Evolutionary conservation across 2,329 filamentous ascomycete genomes (phyloP).

Genomic region (Magnaporthales sp.): DNA sequence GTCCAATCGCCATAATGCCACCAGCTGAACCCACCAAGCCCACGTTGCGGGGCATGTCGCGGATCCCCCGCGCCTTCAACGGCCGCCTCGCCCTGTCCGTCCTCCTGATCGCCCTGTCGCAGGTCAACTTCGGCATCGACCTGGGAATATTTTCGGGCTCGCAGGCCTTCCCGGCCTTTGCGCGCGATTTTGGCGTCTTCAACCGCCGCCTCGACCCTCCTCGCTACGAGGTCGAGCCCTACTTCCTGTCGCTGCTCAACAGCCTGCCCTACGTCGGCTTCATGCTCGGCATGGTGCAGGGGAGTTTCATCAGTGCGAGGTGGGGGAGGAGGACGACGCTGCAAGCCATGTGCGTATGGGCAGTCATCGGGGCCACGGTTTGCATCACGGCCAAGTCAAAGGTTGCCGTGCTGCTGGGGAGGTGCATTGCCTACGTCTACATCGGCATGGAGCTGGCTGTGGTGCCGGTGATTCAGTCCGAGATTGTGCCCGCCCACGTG

Average conservation of each 20-base stretch:
- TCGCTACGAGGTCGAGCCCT: constrained; percentile 15
- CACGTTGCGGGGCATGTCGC: constrained; percentile 7
- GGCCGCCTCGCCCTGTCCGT: constrained; percentile 12
- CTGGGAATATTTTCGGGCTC: constrained; percentile 25
- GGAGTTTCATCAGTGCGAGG: constrained; percentile 18
- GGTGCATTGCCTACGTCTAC: constrained; percentile 27
- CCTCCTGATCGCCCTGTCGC: constrained; percentile 22
- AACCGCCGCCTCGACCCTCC: constrained; percentile 6
- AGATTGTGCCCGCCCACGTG: constrained; percentile 19
- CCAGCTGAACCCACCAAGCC: background rate
- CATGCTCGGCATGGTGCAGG: constrained; percentile 18
- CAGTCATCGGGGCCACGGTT: constrained; percentile 22
- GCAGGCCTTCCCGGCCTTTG: constrained; percentile 28
- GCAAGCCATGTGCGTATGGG: constrained; percentile 27
- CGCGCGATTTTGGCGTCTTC: constrained; percentile 22
- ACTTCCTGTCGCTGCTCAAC: constrained; percentile 27
- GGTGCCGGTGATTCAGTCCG: constrained; percentile 25
- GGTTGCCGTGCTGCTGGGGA: constrained; percentile 23
- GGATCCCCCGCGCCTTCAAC: constrained; percentile 13
- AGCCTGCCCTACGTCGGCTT: constrained; percentile 25
- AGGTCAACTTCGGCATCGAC: constrained; percentile 32
- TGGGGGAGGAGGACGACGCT: constrained; percentile 25
- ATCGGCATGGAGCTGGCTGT: constrained; percentile 29
- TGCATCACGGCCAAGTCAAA: constrained; percentile 19
- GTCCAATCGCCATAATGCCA: background rate